Evolutionary conservation across 2,329 filamentous ascomycete species (phyloP).

Genomic region (Clonostachys rhizophaga): DNA sequence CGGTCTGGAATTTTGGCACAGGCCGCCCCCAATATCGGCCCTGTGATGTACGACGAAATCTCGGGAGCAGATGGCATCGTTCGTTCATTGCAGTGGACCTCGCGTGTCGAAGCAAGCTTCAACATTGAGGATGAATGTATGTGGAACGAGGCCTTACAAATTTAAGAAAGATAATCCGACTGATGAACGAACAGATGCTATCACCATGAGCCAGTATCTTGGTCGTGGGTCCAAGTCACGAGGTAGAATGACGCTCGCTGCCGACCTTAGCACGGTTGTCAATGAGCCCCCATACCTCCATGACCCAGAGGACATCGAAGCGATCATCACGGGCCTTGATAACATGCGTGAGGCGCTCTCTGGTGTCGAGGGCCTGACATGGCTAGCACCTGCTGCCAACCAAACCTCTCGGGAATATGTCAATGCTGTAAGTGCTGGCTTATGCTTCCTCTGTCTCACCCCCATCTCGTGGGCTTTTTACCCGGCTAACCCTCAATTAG

Average conservation of each 20-base stretch:
- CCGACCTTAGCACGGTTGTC: conserved; percentile 52
- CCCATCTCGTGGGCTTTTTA: too few relatives aligned
- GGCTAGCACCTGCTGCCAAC: conserved; percentile 46
- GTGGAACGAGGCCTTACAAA: conserved; percentile 4
- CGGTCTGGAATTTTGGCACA: conserved; percentile 59
- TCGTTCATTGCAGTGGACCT: conserved; percentile 62
- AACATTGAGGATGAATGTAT: conserved; percentile 23
- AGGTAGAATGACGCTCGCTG: conserved; percentile 56
- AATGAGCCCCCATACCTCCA: conserved; percentile 54
- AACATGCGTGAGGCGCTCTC: conserved; percentile 50
- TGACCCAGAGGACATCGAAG: conserved; percentile 51
- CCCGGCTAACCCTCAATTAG: too few relatives aligned
- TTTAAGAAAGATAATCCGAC: not conserved
- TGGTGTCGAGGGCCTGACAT: conserved; percentile 47
- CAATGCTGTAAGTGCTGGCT: conserved; percentile 29
- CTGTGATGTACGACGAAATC: conserved; percentile 51
- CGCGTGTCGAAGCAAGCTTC: conserved; percentile 55
- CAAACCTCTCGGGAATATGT: conserved; percentile 52
- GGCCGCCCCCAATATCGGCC: conserved; percentile 61
- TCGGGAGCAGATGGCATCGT: conserved; percentile 51
- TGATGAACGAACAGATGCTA: conserved; percentile 27
- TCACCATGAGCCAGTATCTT: conserved; percentile 57
- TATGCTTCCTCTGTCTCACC: too few relatives aligned
- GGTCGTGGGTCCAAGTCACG: conserved; percentile 57
- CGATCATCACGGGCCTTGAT: conserved; percentile 59